Conservation (phyloP, 768 basidiomycete species). For the Rhodotorula paludigena region DNA sequence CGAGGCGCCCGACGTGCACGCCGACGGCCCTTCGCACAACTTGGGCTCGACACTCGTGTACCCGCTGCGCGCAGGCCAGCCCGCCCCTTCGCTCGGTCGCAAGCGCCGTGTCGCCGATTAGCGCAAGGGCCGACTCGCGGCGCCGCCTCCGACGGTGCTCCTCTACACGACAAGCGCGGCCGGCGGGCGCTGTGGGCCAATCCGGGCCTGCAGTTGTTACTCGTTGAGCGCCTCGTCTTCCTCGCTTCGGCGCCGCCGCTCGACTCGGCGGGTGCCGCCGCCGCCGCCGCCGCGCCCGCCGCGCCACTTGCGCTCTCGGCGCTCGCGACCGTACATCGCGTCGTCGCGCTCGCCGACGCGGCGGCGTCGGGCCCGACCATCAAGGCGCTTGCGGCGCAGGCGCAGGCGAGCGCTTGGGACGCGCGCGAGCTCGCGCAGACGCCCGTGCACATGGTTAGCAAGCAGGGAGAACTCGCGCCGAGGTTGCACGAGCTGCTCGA, state of each 20-base stretch:
- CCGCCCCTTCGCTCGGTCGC: constrained; percentile 58
- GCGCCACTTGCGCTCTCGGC: constrained; percentile 75
- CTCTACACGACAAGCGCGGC: constrained; percentile 86
- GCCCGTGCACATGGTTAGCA: constrained; percentile 59
- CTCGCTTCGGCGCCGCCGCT: constrained; percentile 47
- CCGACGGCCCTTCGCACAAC: constrained; percentile 20
- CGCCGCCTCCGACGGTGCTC: constrained; percentile 68
- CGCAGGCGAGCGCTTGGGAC: constrained; percentile 92
- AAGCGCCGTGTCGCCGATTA: constrained; percentile 37
- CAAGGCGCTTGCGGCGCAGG: constrained; percentile 79
- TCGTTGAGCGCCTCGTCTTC: constrained; percentile 82
- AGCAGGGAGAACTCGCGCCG: constrained; percentile 55
- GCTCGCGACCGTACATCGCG: constrained; percentile 65
- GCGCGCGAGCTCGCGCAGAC: constrained; percentile 84
- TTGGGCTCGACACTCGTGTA: constrained; percentile 17
- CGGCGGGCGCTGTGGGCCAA: constrained; percentile 86
- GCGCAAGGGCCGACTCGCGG: constrained; percentile 40
- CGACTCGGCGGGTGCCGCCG: no score
- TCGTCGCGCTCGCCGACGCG: constrained; percentile 84
- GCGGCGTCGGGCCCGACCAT: constrained; percentile 81
- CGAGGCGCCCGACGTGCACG: constrained; percentile 5
- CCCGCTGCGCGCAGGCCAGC: constrained; percentile 67
- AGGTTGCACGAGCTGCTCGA: constrained; percentile 87
- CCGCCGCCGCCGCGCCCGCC: neutral
- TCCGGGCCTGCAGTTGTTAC: constrained; percentile 72